A percentile compares a stretch with the other conserved stretches of the same genome.
These are phyloP conservation scores for Phytophthora uliginosa DNA, from an alignment of 352 stramenopile genomes.

Conservation along the genomic window DNA sequence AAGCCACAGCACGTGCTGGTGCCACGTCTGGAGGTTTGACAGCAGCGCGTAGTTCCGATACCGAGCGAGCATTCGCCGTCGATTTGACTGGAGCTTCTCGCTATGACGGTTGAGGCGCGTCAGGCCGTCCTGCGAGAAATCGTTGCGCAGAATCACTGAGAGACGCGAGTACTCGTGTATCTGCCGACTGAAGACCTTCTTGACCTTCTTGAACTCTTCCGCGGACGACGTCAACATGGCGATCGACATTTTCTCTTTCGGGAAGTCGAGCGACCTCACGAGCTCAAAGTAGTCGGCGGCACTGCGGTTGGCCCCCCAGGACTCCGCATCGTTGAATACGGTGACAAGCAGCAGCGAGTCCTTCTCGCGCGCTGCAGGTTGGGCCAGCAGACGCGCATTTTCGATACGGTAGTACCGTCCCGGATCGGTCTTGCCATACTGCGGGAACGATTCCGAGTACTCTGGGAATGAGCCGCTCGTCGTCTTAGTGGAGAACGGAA, in stretches of 20 bases:
- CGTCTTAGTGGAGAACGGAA: conserved; percentile 18
- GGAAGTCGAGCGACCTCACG: conserved; percentile 36
- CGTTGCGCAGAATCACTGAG: conserved; percentile 49
- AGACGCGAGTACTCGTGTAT: conserved; percentile 37
- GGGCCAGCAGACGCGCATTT: conserved; percentile 14
- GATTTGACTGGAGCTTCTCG: conserved; percentile 30
- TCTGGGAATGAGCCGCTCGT: conserved; percentile 4
- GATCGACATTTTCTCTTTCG: conserved; percentile 41
- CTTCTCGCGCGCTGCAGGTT: conserved; percentile 1
- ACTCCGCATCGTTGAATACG: conserved; percentile 42
- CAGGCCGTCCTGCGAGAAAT: conserved; percentile 35
- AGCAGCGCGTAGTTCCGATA: conserved; percentile 58
- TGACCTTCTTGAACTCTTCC: conserved; percentile 38
- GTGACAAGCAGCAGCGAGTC: conserved; percentile 39
- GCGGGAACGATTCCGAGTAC: conserved; percentile 26
- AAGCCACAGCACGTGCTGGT: conserved; percentile 57
- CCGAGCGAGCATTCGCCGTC: conserved; percentile 54
- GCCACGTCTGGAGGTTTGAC: conserved; percentile 44
- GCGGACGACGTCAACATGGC: conserved; percentile 45
- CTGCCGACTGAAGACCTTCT: conserved; percentile 17
- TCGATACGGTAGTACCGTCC: conserved; percentile 30
- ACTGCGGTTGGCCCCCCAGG: conserved; percentile 40
- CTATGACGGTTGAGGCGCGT: conserved; percentile 42
- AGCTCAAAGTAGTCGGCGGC: conserved; percentile 44
- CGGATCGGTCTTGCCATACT: conserved; percentile 31